Conservation (phyloP, 139 green algal genomes). For the Volvox reticuliferus region DNA sequence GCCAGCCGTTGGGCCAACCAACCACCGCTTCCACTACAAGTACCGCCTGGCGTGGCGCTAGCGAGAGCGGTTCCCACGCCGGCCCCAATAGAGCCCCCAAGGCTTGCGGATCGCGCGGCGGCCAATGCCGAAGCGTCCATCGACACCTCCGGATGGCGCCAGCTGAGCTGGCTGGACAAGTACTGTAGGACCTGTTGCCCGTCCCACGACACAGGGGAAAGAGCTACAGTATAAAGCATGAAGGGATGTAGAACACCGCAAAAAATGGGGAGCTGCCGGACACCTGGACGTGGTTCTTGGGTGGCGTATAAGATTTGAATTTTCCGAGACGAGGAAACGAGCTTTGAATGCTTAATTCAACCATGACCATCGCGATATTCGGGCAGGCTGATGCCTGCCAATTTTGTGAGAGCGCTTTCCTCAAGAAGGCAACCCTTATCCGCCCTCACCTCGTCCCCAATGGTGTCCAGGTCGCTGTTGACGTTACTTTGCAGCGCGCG, state of each 20-base stretch:
- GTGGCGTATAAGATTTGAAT: too few relatives aligned
- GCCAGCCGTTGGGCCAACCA: constrained; percentile 36
- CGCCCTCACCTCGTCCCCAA: neutral
- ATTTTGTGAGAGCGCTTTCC: too few relatives aligned
- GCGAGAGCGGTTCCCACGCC: neutral
- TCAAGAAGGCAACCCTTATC: too few relatives aligned
- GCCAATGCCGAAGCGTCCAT: constrained; percentile 3
- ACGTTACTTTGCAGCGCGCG: neutral
- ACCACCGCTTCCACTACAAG: neutral
- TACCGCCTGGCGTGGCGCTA: neutral
- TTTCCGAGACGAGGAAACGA: too few relatives aligned
- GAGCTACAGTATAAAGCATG: too few relatives aligned
- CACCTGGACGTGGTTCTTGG: too few relatives aligned
- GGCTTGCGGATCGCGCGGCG: neutral
- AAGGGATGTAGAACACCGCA: too few relatives aligned
- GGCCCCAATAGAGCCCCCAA: neutral
- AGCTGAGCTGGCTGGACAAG: constrained; percentile 61
- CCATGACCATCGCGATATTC: too few relatives aligned
- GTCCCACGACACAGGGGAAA: too few relatives aligned
- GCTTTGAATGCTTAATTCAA: too few relatives aligned
- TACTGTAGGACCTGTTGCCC: constrained; percentile 49
- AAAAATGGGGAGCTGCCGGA: too few relatives aligned
- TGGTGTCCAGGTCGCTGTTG: neutral
- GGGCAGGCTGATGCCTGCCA: too few relatives aligned
- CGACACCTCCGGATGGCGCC: constrained; percentile 58